Percentiles rank a stretch among this genome's conserved stretches.
These are phyloP conservation scores for Entrophospora sp. DNA, from an alignment of 192 early-diverging fungal genomes.

Conservation along the genomic window DNA sequence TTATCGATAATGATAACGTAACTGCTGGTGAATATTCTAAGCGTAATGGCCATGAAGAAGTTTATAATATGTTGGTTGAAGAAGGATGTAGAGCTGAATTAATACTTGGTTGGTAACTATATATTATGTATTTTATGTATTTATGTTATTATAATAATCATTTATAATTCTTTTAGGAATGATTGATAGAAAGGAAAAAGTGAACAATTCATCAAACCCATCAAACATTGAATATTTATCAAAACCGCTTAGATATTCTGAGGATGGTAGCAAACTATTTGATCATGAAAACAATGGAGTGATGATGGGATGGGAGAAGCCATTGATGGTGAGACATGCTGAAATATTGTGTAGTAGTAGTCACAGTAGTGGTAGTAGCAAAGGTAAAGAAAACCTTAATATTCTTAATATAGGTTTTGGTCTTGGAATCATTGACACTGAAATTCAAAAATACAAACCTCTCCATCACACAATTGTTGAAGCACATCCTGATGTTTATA, in stretches of 20 bases:
- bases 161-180: constrained; percentile 14
- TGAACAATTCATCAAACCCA: constrained; percentile 31
- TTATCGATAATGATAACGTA: constrained; percentile 60
- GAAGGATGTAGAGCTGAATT: constrained; percentile 83
- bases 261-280: constrained; percentile 66
- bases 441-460: constrained; percentile 67
- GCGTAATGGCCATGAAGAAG: constrained; percentile 50
- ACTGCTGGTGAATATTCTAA: constrained; percentile 82
- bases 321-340: constrained; percentile 85
- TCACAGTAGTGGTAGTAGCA: no score
- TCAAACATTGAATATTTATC: constrained; percentile 74
- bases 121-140: constrained; percentile 25
- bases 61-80: constrained; percentile 72
- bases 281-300: constrained; percentile 87
- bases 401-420: constrained; percentile 83
- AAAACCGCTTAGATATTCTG: constrained; percentile 66
- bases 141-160: background rate
- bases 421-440: constrained; percentile 81
- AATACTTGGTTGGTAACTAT: constrained; percentile 46
- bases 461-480: constrained; percentile 84
- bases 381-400: constrained; percentile 43
- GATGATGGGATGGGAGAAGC: constrained; percentile 98
- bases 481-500: constrained; percentile 94
- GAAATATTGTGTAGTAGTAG: constrained; percentile 59
- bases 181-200: constrained; percentile 20